A percentile compares a stretch with the other conserved stretches of the same genome.
Evolutionary conservation across 805 yeast genomes (phyloP).

Genomic region (Zygotorulaspora sp.): DNA sequence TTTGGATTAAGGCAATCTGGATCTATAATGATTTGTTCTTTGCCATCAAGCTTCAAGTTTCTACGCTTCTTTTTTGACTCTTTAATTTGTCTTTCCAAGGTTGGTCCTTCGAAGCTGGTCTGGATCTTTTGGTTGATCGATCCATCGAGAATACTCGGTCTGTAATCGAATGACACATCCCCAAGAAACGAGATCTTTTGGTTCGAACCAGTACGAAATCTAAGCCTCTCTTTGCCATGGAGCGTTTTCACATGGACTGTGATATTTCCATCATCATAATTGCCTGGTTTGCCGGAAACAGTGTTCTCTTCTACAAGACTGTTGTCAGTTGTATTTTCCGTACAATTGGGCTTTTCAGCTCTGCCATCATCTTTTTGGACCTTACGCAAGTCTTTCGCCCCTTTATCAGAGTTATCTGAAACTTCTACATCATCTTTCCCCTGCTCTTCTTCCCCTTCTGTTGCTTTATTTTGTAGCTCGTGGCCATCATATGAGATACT

Average conservation of each 20-base stretch:
- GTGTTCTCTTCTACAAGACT: constrained; percentile 9
- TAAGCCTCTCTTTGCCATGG: constrained; percentile 20
- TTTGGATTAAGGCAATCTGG: constrained; percentile 17
- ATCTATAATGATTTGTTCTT: constrained; percentile 10
- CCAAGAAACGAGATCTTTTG: constrained; percentile 48
- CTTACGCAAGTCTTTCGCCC: not conserved
- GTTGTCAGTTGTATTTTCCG: constrained; percentile 1
- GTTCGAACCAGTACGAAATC: constrained; percentile 21
- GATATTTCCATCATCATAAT: not conserved
- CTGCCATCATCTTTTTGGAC: not conserved
- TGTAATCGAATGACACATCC: constrained; percentile 45
- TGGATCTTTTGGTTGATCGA: constrained; percentile 30
- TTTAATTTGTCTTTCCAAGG: constrained; percentile 25
- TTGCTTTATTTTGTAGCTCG: not conserved
- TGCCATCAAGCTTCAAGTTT: not conserved
- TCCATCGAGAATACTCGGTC: constrained; percentile 52
- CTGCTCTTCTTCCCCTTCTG: too few relatives aligned
- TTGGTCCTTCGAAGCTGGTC: constrained; percentile 30
- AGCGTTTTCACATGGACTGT: constrained; percentile 18
- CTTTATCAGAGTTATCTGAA: not conserved
- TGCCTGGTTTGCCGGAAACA: not conserved
- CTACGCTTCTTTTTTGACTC: constrained; percentile 10
- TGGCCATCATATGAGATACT: not conserved
- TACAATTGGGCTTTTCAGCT: not conserved
- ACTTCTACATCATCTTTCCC: too few relatives aligned